These are phyloP conservation scores for Cystofilobasidium bisporidii DNA, from an alignment of 768 basidiomycete species.

Conservation along the genomic window DNA sequence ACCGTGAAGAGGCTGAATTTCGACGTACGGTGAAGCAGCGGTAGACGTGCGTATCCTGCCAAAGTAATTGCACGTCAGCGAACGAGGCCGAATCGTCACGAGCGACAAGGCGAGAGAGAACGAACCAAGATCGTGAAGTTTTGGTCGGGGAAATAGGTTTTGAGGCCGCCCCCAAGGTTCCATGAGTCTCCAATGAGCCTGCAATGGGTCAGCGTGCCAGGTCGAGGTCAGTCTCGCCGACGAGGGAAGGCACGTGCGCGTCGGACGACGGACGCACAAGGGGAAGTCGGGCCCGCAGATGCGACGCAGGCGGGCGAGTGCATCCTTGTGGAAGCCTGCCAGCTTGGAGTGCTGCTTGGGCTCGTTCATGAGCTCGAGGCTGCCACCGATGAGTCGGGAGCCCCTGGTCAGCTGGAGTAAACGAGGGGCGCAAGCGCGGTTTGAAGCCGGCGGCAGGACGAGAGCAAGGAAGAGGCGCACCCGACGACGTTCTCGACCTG, in stretches of 20 bases:
- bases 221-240: no score
- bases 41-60: constrained; percentile 66
- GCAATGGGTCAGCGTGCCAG: neutral
- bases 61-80: neutral
- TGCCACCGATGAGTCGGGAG: neutral
- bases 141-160: constrained; percentile 36
- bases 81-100: neutral
- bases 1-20: neutral
- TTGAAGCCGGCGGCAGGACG: neutral
- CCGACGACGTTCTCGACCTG: constrained; percentile 26
- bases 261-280: neutral
- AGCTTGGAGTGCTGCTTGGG: constrained; percentile 49
- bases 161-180: constrained; percentile 45
- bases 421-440: neutral
- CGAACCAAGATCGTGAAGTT: constrained; percentile 51
- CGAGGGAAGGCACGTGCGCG: neutral
- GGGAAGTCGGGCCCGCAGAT: constrained; percentile 52
- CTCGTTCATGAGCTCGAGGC: constrained; percentile 51
- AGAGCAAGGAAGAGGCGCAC: neutral
- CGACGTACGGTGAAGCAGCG: constrained; percentile 53
- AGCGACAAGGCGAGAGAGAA: neutral
- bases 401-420: neutral
- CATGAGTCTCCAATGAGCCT: constrained; percentile 58
- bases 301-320: constrained; percentile 49
- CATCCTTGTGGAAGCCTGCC: constrained; percentile 54